Evolutionary conservation across 805 yeast species (phyloP).

Genomic region (Candida boidinii): DNA sequence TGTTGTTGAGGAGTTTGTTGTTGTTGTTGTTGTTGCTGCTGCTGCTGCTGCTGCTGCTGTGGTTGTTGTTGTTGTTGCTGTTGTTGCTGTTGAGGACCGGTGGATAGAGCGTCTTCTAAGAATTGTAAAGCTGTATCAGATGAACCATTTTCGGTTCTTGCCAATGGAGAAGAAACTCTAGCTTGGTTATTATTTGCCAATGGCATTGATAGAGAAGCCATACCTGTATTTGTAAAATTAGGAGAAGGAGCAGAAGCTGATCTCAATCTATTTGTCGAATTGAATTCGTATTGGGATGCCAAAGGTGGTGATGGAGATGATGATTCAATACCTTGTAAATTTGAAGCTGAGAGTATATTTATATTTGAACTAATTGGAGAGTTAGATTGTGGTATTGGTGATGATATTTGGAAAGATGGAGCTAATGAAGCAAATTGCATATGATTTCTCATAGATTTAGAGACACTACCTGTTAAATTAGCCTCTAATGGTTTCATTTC

Average conservation of each 20-base stretch:
- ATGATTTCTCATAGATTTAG: constrained; percentile 30
- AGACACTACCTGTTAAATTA: constrained; percentile 47
- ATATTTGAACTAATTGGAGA: too few species aligned
- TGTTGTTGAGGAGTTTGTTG: constrained; percentile 9
- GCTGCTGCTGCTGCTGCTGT: constrained; percentile 11
- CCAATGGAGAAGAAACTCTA: constrained; percentile 15
- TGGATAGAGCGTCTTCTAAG: constrained; percentile 18
- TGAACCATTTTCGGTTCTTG: constrained; percentile 7
- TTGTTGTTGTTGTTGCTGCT: constrained; percentile 4
- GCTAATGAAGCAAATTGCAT: constrained; percentile 3
- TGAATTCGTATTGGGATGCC: not conserved
- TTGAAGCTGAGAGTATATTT: too few species aligned
- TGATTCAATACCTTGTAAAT: not conserved
- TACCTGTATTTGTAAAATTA: constrained; percentile 9
- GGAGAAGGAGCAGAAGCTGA: constrained; percentile 8
- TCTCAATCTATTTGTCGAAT: constrained; percentile 1
- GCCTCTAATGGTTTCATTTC: constrained; percentile 32
- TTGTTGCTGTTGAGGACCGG: constrained; percentile 7
- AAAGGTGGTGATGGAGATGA: constrained; percentile 1
- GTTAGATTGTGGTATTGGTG: not conserved
- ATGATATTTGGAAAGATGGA: not conserved
- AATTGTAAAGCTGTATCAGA: constrained; percentile 14
- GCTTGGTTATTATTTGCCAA: constrained; percentile 8
- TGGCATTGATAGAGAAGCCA: constrained; percentile 17
- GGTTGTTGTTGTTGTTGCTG: constrained; percentile 13